Conservation (phyloP, 306 rosid genomes). For the Cyclanthera cordifolia region DNA sequence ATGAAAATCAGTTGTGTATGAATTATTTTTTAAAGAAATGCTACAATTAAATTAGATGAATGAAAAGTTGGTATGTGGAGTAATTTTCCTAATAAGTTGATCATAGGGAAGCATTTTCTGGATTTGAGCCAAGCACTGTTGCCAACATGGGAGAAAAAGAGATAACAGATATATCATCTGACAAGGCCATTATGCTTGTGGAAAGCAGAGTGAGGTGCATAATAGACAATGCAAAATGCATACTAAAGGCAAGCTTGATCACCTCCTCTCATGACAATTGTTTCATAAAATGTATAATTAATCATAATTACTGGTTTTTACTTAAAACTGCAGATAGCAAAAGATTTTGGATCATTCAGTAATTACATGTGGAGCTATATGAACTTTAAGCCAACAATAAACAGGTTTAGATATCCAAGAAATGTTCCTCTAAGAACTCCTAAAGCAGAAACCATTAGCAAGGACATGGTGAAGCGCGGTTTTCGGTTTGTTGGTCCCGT, state of each 20-base stretch:
- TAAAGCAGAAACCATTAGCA: conserved; percentile 85
- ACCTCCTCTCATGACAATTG: neutral
- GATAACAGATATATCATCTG: conserved; percentile 55
- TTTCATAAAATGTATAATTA: neutral
- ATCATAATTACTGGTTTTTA: neutral
- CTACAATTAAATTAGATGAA: no score
- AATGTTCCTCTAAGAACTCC: conserved; percentile 78
- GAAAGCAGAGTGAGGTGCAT: conserved; percentile 82
- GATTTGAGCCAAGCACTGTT: conserved; percentile 59
- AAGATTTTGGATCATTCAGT: conserved; percentile 80
- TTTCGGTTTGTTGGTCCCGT: conserved; percentile 84
- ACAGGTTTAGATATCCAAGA: conserved; percentile 66
- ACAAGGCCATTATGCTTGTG: conserved; percentile 52
- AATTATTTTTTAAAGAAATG: no score
- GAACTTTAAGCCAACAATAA: conserved; percentile 69
- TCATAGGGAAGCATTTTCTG: conserved; percentile 60
- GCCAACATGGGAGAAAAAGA: conserved; percentile 85
- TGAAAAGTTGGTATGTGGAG: no score
- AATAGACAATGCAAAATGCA: conserved; percentile 84
- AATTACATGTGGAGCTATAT: conserved; percentile 84
- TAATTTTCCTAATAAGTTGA: no score
- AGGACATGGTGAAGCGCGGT: conserved; percentile 68
- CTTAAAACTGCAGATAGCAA: conserved; percentile 36
- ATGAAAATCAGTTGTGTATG: no score
- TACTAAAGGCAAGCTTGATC: conserved; percentile 51